Base-by-base conservation (phyloP, 2,329 filamentous ascomycete genomes). In the Tolypocladium ophioglossoides region DNA sequence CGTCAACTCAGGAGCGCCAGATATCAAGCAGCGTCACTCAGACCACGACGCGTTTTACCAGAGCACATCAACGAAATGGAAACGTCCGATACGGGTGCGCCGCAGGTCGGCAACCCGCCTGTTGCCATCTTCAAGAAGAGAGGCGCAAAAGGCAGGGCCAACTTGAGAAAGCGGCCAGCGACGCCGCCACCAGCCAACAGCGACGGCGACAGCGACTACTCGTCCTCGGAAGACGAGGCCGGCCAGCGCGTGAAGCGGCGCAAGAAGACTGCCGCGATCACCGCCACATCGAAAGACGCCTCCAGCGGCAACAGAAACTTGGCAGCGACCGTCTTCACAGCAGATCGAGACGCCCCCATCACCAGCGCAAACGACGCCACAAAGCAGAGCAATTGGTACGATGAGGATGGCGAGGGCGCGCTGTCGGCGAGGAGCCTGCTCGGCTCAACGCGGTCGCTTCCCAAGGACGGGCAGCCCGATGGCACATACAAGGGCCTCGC, bases 331-430 rank as follows among this genome's bases (percentile, higher is more conserved):
- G 71, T 79, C 58, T 81, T 80, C 70, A 70, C 77, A 52, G 80
- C 85, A 55, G 79, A 89, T 68, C 77, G 85, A 60, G 78, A 74
- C 55, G 70, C 82, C 27, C 76, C 78, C 59, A 83, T 90, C 62
- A 76, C 83, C 62, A 78, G 77, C 58, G 81, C 80, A 63, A 92
- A 92, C 68, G 91, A 96, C 67, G 92, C 94, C 22, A 97, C 92
- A 1, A 96, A 95, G 64, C 80, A 85, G 46, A 86, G 81, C 54
- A 89, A 95, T 68, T 96, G 91, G 91, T 94, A 87, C 70, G 91
- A 95, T 57, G 88, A 92, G 56, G 77, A 78, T n/a, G 72, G 76
- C 27, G 71, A 74, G 48, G 77, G 78, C 50, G 66, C 65, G 1
- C 56, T 74, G 7, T 74, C 74, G 4, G 61, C 70, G 3, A 74